A percentile compares a stretch with the other conserved stretches of the same genome.
Conservation (phyloP, 441 rosid genomes). For the Erodium chrysanthum region DNA sequence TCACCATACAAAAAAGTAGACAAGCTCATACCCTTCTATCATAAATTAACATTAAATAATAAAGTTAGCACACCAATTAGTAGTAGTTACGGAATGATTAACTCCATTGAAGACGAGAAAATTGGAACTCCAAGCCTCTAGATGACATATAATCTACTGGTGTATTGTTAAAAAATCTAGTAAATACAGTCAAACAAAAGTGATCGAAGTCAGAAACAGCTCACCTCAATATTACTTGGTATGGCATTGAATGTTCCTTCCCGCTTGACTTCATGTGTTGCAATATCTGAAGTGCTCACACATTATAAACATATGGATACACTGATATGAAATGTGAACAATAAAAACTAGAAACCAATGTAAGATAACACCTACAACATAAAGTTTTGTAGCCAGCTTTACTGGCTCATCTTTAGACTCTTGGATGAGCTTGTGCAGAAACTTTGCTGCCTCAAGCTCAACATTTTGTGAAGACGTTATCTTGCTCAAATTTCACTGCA, state of each 20-base stretch:
- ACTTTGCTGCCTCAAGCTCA: slow-evolving; percentile 99
- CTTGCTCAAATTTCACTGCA: slow-evolving; percentile 27
- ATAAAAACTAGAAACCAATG: slow-evolving; percentile 6
- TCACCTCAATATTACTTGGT: slow-evolving; percentile 98
- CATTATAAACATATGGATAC: slow-evolving; percentile 9
- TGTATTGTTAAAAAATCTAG: background rate
- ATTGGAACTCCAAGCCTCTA: background rate
- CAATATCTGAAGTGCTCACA: slow-evolving; percentile 53
- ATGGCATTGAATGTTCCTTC: slow-evolving; percentile 97
- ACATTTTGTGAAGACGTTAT: slow-evolving; percentile 78
- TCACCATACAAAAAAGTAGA: background rate
- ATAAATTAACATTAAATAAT: slow-evolving; percentile 7
- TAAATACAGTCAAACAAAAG: slow-evolving; percentile 1
- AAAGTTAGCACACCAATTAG: background rate
- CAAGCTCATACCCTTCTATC: background rate
- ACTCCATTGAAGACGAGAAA: background rate
- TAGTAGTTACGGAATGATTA: background rate
- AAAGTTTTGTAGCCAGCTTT: slow-evolving; percentile 90
- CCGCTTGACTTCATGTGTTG: slow-evolving; percentile 97
- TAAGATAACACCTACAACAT: slow-evolving; percentile 49
- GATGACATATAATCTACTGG: background rate
- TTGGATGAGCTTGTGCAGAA: slow-evolving; percentile 92
- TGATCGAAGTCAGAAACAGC: slow-evolving; percentile 7
- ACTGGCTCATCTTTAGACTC: slow-evolving; percentile 96
- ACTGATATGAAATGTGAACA: background rate